A percentile compares a stretch with the other conserved stretches of the same genome.
Conservation (phyloP, 306 rosid genomes). For the Quercus mongolica region DNA sequence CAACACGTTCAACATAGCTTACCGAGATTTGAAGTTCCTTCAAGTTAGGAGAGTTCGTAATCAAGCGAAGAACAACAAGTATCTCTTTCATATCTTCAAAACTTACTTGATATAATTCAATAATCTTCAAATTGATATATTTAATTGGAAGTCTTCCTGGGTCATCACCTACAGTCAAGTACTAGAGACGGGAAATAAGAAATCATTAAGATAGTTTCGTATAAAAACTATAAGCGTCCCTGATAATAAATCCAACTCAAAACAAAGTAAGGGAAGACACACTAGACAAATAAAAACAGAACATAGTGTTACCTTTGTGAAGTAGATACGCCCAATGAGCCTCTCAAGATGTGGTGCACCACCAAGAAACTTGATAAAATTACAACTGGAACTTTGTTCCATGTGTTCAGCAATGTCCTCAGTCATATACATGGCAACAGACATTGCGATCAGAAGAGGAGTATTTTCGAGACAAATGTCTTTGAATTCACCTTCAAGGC, state of each 20-base stretch:
- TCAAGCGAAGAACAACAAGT: conserved; percentile 75
- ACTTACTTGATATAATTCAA: conserved; percentile 83
- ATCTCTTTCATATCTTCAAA: conserved; percentile 93
- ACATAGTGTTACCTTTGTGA: conserved; percentile 69
- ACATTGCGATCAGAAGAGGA: conserved; percentile 60
- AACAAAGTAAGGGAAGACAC: conserved; percentile 3
- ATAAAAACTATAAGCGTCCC: conserved; percentile 6
- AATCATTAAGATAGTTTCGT: neutral
- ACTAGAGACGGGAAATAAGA: conserved; percentile 39
- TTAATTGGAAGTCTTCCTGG: conserved; percentile 37
- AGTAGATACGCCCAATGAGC: conserved; percentile 73
- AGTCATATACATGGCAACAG: conserved; percentile 67
- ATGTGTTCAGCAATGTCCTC: conserved; percentile 62
- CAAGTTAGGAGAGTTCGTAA: conserved; percentile 76
- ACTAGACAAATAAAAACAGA: conserved; percentile 13
- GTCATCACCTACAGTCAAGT: conserved; percentile 80
- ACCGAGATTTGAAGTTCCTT: conserved; percentile 85
- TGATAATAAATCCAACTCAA: neutral
- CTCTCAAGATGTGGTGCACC: conserved; percentile 80
- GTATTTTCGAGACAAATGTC: conserved; percentile 74
- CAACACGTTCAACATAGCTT: conserved; percentile 24
- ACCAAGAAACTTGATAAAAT: conserved; percentile 76
- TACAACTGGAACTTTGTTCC: conserved; percentile 61
- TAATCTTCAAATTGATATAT: conserved; percentile 53
- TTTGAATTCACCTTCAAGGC: conserved; percentile 85